These are phyloP conservation scores for Oryza glaberrima DNA, from an alignment of 176 grass and related monocot genomes.

Conservation along the genomic window DNA sequence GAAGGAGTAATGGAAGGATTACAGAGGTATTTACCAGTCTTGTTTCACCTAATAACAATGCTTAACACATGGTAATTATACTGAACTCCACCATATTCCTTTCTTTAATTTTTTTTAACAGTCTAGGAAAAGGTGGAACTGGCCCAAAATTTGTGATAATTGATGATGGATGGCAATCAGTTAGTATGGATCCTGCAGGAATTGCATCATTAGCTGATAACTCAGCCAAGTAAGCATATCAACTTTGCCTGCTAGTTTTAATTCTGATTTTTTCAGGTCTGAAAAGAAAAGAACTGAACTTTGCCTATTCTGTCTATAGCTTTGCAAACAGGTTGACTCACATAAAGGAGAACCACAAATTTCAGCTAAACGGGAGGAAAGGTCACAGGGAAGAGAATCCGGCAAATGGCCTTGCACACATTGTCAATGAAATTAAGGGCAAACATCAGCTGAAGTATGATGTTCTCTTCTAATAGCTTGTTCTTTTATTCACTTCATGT, in stretches of 20 bases:
- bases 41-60: not conserved
- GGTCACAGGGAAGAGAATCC: slow-evolving; percentile 65
- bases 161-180: slow-evolving; percentile 83
- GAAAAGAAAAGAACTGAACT: not conserved
- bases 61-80: not conserved
- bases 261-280: slow-evolving; percentile 9
- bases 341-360: slow-evolving; percentile 92
- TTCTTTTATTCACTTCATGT: not conserved
- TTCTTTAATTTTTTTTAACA: slow-evolving; percentile 25
- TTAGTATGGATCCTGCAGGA: slow-evolving; percentile 64
- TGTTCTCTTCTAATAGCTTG: not conserved
- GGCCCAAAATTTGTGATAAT: slow-evolving; percentile 79
- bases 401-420: slow-evolving; percentile 58
- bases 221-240: slow-evolving; percentile 69
- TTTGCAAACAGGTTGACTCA: slow-evolving; percentile 89
- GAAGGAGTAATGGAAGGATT: slow-evolving; percentile 73
- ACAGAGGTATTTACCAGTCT: slow-evolving; percentile 51
- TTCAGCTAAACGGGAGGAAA: slow-evolving; percentile 75
- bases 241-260: not conserved
- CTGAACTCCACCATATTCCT: not conserved
- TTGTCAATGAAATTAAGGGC: slow-evolving; percentile 69
- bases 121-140: slow-evolving; percentile 68
- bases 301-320: slow-evolving; percentile 45
- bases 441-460: slow-evolving; percentile 78
- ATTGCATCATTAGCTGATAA: slow-evolving; percentile 58